Evolutionary conservation across 176 grass and related monocot genomes (phyloP), one percentile per base, ranked within the genome.

Genomic region (Puccinellia tenuiflora): DNA sequence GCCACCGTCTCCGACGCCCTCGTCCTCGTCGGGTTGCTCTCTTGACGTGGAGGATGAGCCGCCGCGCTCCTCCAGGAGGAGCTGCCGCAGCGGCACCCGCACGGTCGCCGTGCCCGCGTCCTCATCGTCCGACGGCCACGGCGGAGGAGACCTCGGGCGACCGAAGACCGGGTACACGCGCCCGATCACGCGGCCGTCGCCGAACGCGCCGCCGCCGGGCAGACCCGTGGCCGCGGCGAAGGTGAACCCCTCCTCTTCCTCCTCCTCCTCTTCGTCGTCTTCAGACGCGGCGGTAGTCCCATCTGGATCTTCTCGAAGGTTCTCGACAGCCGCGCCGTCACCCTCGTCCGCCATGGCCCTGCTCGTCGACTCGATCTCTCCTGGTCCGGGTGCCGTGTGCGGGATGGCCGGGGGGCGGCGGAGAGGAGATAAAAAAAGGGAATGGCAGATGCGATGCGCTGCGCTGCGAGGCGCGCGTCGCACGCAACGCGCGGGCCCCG

Each of bases 121-220:
- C 26, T 67, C 77, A 15, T 68, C 42, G 12, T 48, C 35, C 28
- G 1, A 3, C 39, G 1, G 35, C 5, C 3, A 1, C 16, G 1
- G 14, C 52, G 30, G 83, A 45, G 81, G 75, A 51, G 81, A 85
- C 15, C 84, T 12, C 26, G 73, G 77, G 5, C 88, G 92, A 14
- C 87, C 86, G 54, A 95, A 98, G 14, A 98, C 86, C 9, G 90
- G 92, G 88, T 95, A 95, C 78, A 91, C 78, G 17, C 46, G 78
- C 72, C 84, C 53, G 69, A 79, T 31, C 28, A 17, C 5, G 64
- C 66, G 24, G 14, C 55, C 73, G 7, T 22, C 80, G 1, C 6
- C 20, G 71, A 88, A 79, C 9, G 47, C 50, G 39, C 67, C 52
- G 2, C 39, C 39, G 7, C 6, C 54, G n/a, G 25, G 6, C 61